Evolutionary conservation across 352 stramenopile genomes (phyloP).

Genomic region (Phytophthora brassicae): DNA sequence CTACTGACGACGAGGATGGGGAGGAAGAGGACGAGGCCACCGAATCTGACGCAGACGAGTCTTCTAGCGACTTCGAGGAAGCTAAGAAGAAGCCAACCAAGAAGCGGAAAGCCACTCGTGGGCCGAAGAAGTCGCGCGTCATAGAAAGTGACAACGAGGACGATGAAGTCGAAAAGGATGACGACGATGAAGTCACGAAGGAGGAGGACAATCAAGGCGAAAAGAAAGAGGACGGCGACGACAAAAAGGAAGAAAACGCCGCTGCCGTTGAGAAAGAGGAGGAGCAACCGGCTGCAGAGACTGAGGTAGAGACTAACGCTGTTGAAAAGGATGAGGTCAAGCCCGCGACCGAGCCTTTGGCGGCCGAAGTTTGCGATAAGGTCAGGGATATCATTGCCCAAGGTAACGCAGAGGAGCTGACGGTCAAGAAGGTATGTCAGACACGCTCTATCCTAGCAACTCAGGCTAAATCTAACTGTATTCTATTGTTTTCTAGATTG

Average conservation of each 20-base stretch:
- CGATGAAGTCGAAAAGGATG: conserved; percentile 18
- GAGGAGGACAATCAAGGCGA: conserved; percentile 29
- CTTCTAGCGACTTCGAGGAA: conserved; percentile 71
- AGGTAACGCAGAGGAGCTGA: conserved; percentile 76
- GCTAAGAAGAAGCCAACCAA: conserved; percentile 30
- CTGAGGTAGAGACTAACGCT: conserved; percentile 13
- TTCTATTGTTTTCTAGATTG: conserved; percentile 42
- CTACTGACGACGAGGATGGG: conserved; percentile 35
- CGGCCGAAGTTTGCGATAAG: conserved; percentile 56
- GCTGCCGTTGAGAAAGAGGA: conserved; percentile 26
- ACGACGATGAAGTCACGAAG: conserved; percentile 18
- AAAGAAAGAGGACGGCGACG: conserved; percentile 26
- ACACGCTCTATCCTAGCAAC: neutral
- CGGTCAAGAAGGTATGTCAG: conserved; percentile 74
- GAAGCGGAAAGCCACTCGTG: conserved; percentile 40
- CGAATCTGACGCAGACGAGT: conserved; percentile 63
- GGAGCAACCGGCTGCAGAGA: conserved; percentile 19
- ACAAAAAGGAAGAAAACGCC: conserved; percentile 18
- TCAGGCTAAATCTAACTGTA: neutral
- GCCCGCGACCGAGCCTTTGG: conserved; percentile 28
- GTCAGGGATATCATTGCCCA: conserved; percentile 80
- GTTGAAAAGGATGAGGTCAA: conserved; percentile 22
- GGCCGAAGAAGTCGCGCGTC: conserved; percentile 25
- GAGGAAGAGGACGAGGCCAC: conserved; percentile 45
- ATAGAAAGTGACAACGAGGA: conserved; percentile 36